Percentiles rank a stretch among this genome's conserved stretches.
Conservation (phyloP, 2,329 filamentous ascomycete genomes). For the Apiospora kogelbergensis region DNA sequence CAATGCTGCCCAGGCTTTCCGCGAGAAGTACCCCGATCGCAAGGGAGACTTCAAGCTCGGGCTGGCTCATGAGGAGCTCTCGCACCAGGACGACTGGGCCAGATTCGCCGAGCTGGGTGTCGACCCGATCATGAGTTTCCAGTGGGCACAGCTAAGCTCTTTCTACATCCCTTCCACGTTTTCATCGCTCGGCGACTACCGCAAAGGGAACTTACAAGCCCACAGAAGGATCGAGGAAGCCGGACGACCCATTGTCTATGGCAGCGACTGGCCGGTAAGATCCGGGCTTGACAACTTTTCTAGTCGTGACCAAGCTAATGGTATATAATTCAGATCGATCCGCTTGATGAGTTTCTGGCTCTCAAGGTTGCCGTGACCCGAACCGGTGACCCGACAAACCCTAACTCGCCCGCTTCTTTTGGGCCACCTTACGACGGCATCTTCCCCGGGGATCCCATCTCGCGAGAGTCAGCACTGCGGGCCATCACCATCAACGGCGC, state of each 20-base stretch:
- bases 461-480: background rate
- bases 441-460: background rate
- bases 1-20: background rate
- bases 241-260: background rate
- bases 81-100: background rate
- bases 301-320: background rate
- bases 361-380: background rate
- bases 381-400: background rate
- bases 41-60: background rate
- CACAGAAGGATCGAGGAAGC: background rate
- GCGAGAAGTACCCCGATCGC: background rate
- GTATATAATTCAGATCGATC: background rate
- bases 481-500: background rate
- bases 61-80: background rate
- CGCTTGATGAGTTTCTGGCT: background rate
- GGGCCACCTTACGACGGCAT: background rate
- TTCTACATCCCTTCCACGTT: background rate
- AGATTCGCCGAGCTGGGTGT: background rate
- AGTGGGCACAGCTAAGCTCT: background rate
- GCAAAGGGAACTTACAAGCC: background rate
- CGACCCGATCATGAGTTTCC: background rate
- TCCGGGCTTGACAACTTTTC: background rate
- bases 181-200: background rate
- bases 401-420: background rate
- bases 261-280: background rate